phyloP scores from a whole-genome alignment of 2,329 filamentous ascomycete genomes.

The Ceratocystis cacaofunesta region DNA sequence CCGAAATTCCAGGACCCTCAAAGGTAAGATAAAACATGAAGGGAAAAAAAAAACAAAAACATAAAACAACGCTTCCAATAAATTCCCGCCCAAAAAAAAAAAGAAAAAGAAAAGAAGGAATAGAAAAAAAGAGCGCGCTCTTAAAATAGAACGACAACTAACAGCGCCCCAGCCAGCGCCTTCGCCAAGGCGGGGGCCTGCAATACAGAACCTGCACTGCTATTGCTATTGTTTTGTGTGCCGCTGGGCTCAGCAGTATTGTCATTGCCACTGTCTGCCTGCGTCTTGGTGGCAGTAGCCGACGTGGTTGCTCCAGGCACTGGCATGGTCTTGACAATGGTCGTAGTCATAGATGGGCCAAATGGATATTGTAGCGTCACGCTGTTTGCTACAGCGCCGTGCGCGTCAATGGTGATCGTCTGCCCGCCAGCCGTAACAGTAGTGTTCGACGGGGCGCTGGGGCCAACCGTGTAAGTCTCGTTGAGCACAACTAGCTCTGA shows the following conservation, averaged over 20 bases:
- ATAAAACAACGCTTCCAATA: slow-evolving; percentile 1
- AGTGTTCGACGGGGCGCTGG: slow-evolving; percentile 29
- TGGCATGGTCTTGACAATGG: slow-evolving; percentile 27
- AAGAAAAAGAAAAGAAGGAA: not conserved
- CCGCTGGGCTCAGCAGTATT: slow-evolving; percentile 18
- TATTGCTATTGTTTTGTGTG: not conserved
- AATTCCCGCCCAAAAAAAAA: not conserved
- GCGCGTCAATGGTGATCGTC: slow-evolving; percentile 36
- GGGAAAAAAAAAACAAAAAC: not conserved
- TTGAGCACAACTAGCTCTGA: slow-evolving; percentile 36
- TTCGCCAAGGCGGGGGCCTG: not conserved
- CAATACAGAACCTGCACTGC: slow-evolving; percentile 1
- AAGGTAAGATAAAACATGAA: not conserved
- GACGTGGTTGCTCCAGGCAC: slow-evolving; percentile 17
- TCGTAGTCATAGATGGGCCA: slow-evolving; percentile 25
- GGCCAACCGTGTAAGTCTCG: slow-evolving; percentile 37
- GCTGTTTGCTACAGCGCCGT: slow-evolving; percentile 33
- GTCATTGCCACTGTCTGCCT: slow-evolving; percentile 14
- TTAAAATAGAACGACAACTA: slow-evolving; percentile 3
- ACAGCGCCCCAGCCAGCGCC: not conserved
- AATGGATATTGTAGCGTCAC: slow-evolving; percentile 34
- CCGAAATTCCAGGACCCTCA: not conserved
- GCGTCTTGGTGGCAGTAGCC: not conserved
- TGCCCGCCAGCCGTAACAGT: slow-evolving; percentile 30
- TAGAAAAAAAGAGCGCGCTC: not conserved